Conservation (phyloP, 2,329 filamentous ascomycete species). For the Venturiaceae sp. region DNA sequence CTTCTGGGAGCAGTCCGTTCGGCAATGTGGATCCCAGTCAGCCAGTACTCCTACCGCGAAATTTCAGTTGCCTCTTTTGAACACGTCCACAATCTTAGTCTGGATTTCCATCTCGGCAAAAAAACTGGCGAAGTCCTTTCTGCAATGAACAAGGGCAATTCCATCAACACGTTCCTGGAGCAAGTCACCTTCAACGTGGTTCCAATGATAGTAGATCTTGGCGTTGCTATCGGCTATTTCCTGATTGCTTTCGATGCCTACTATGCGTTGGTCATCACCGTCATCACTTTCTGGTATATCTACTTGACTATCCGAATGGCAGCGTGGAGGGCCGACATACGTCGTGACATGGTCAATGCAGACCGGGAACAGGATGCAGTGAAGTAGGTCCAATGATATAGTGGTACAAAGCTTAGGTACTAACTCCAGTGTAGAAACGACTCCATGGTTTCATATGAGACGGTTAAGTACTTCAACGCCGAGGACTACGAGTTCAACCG, state of each 20-base stretch:
- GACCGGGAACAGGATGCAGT: conserved; percentile 93
- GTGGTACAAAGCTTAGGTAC: conserved; percentile 7
- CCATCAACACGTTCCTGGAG: conserved; percentile 94
- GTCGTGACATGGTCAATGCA: conserved; percentile 89
- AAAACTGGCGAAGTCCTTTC: conserved; percentile 94
- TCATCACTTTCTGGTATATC: conserved; percentile 92
- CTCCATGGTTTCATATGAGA: conserved; percentile 96
- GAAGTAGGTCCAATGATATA: conserved; percentile 45
- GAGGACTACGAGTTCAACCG: conserved; percentile 48
- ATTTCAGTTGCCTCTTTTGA: conserved; percentile 93
- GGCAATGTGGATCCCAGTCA: conserved; percentile 90
- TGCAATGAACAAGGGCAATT: conserved; percentile 88
- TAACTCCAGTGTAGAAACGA: conserved; percentile 55
- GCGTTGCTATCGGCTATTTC: conserved; percentile 77
- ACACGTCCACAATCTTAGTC: conserved; percentile 87
- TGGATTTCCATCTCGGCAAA: conserved; percentile 95
- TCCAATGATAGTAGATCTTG: conserved; percentile 86
- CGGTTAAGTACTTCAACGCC: conserved; percentile 56
- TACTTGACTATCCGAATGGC: conserved; percentile 96
- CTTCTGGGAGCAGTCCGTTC: conserved; percentile 74
- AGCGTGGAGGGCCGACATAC: conserved; percentile 80
- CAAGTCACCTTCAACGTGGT: conserved; percentile 93
- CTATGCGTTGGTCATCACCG: conserved; percentile 79
- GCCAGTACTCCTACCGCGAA: conserved; percentile 92
- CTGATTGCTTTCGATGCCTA: conserved; percentile 71